A percentile compares a stretch with the other conserved stretches of the same genome.
These are phyloP conservation scores for Ophiostoma tasmaniense DNA, from an alignment of 2,329 filamentous ascomycete genomes.

Conservation along the genomic window DNA sequence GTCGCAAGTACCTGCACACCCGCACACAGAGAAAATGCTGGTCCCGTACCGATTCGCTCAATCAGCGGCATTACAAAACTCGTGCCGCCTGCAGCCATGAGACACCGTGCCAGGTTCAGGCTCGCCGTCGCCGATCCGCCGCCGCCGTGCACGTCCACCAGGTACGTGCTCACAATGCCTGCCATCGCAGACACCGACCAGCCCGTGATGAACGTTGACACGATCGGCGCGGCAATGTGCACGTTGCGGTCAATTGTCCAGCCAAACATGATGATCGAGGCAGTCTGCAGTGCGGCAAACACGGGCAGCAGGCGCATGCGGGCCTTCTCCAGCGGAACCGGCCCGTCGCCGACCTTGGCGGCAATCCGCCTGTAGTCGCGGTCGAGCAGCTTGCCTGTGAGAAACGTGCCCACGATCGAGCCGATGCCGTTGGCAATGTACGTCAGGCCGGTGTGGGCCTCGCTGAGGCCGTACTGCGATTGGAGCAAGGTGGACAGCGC, in stretches of 20 bases:
- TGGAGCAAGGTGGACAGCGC: conserved; percentile 45
- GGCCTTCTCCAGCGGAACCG: conserved; percentile 40
- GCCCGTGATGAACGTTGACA: conserved; percentile 50
- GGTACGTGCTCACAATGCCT: conserved; percentile 51
- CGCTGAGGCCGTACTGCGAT: conserved; percentile 37
- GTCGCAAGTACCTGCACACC: conserved; percentile 40
- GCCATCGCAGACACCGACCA: conserved; percentile 52
- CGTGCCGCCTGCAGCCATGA: conserved; percentile 50
- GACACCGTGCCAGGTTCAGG: conserved; percentile 55
- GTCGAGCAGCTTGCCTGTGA: conserved; percentile 49
- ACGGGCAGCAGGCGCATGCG: conserved; percentile 41
- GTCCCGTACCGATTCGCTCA: conserved; percentile 46
- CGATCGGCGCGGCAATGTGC: conserved; percentile 45
- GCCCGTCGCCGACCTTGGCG: conserved; percentile 44
- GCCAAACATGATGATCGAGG: conserved; percentile 42
- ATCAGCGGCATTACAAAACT: conserved; percentile 53
- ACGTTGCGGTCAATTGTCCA: conserved; percentile 40
- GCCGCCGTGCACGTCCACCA: conserved; percentile 54
- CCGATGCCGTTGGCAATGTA: conserved; percentile 46
- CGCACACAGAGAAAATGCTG: conserved; percentile 51
- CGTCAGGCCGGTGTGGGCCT: conserved; percentile 44
- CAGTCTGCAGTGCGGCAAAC: conserved; percentile 36
- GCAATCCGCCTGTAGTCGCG: conserved; percentile 60
- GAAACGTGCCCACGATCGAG: conserved; percentile 39
- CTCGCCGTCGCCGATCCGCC: conserved; percentile 55